Evolutionary conservation across 805 yeast species (phyloP), one percentile per base, ranked within the genome.

Genomic region (Ogataea siamensis): DNA sequence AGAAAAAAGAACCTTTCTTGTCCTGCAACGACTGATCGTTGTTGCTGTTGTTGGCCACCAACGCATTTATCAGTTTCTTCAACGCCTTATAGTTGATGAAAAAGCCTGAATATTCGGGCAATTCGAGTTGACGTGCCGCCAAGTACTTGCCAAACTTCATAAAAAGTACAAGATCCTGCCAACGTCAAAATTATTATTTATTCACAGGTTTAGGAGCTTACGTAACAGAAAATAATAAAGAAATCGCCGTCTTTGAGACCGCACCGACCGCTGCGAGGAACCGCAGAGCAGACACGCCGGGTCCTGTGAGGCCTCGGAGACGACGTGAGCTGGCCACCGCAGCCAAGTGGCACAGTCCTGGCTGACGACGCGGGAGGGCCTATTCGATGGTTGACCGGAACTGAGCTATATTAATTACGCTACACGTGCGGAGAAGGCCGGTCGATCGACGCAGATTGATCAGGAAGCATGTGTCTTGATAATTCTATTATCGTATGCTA

Each of bases 71-170:
- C 49, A 89, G 74, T 71, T 91, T 93, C 62, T 91, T 91, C 42
- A 91, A 68, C 3, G 91, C 93, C 67, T 93, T 93, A 65, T 93
- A 93, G 66, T 93, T 88, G 57, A 93, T 91, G 67, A 91, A 93
- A 58, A 87, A 83, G 25, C 91, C 88, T 34, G 94, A 80, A 61
- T 93, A 93, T 62, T 93, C 99, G 8, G 98, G 98, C 42, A 91
- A 70, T 62, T 91, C 97, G 50, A 93, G 71, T 64, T 88, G 96
- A 58, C 97, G 78, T 28, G 94, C 84, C 47, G 95, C 98, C 58
- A 93, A 71, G 57, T 87, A 86, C 64, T 93, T 93, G 35, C 99
- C 99, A 63, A 88, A 93, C 71, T 93, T 93, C 99, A 57, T 58
- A 10, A 23, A 35, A 22, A 14, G 27, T 30, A 20, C 24, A 20